A percentile compares a stretch with the other conserved stretches of the same genome.
phyloP scores from a whole-genome alignment of 1,284 basidiomycete species.

The Mycena citricolor region DNA sequence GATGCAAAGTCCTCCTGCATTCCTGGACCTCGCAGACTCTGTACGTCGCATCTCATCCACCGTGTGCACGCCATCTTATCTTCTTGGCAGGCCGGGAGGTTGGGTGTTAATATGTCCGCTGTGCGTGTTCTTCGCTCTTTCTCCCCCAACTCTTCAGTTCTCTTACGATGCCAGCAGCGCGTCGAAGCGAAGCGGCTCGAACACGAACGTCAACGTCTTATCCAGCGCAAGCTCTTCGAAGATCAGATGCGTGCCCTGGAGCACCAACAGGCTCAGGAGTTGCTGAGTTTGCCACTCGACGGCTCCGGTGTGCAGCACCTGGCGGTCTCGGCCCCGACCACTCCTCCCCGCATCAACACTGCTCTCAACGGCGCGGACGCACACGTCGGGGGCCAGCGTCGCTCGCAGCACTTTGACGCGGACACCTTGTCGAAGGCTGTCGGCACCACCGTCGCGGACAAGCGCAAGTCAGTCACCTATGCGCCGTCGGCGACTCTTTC shows the following conservation, averaged over 20 bases:
- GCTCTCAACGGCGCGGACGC: constrained; percentile 50
- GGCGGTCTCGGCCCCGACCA: constrained; percentile 80
- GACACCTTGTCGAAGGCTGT: constrained; percentile 65
- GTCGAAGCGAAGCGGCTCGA: constrained; percentile 89
- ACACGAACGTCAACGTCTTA: constrained; percentile 81
- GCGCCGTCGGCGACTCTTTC: constrained; percentile 73
- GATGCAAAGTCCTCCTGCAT: constrained; percentile 84
- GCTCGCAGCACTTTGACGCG: constrained; percentile 54
- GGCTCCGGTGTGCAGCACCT: constrained; percentile 56
- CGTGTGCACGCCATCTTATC: constrained; percentile 22
- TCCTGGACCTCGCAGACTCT: constrained; percentile 87
- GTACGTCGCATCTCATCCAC: constrained; percentile 46
- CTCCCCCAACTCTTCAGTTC: constrained; percentile 13
- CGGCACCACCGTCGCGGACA: constrained; percentile 63
- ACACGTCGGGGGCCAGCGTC: constrained; percentile 36
- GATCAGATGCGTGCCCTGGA: constrained; percentile 92
- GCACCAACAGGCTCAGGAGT: constrained; percentile 85
- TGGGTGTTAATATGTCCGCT: constrained; percentile 81
- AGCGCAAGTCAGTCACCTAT: constrained; percentile 84
- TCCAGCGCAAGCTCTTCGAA: constrained; percentile 89
- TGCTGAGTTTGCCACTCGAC: constrained; percentile 68
- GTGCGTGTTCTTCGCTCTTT: constrained; percentile 55
- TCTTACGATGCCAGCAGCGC: constrained; percentile 53
- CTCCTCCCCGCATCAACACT: constrained; percentile 74
- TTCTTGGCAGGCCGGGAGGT: constrained; percentile 63